Evolutionary conservation across 2,329 filamentous ascomycete species (phyloP).

Genomic region (Alternaria arbusti): DNA sequence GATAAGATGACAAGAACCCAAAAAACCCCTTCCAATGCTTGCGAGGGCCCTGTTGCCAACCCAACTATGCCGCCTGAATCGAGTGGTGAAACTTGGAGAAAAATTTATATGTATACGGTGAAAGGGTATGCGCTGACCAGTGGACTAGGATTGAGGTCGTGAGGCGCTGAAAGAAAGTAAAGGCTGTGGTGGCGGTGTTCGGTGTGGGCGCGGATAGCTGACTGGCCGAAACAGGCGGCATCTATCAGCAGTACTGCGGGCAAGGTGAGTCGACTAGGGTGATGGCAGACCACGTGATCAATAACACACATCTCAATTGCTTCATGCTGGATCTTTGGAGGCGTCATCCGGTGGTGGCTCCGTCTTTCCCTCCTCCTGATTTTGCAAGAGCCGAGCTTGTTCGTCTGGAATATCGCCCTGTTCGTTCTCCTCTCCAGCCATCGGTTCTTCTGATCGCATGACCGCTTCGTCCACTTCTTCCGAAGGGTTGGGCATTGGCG

Average conservation of each 20-base stretch:
- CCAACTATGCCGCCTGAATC: not conserved
- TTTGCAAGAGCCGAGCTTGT: conserved; percentile 27
- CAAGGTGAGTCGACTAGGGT: not conserved
- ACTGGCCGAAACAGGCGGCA: not conserved
- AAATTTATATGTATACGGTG: not conserved
- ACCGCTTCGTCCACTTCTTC: conserved; percentile 23
- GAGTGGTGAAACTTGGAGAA: not conserved
- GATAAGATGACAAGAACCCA: not conserved
- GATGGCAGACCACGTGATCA: not conserved
- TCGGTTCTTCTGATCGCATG: conserved; percentile 26
- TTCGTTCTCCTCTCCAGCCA: conserved; percentile 21
- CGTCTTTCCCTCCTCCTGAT: conserved; percentile 13
- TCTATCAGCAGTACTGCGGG: not conserved
- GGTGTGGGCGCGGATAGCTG: too few species aligned
- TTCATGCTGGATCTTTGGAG: conserved; percentile 7
- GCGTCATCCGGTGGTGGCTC: conserved; percentile 4
- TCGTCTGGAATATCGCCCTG: conserved; percentile 27
- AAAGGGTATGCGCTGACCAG: not conserved
- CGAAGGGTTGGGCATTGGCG: conserved; percentile 27
- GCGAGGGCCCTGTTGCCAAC: not conserved
- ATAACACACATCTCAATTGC: not conserved
- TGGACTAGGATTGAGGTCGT: not conserved
- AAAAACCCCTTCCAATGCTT: not conserved
- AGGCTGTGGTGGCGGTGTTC: not conserved
- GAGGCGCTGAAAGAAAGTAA: not conserved